Conservation (phyloP, 2,329 filamentous ascomycete species). For the Ophiocordyceps unilateralis region DNA sequence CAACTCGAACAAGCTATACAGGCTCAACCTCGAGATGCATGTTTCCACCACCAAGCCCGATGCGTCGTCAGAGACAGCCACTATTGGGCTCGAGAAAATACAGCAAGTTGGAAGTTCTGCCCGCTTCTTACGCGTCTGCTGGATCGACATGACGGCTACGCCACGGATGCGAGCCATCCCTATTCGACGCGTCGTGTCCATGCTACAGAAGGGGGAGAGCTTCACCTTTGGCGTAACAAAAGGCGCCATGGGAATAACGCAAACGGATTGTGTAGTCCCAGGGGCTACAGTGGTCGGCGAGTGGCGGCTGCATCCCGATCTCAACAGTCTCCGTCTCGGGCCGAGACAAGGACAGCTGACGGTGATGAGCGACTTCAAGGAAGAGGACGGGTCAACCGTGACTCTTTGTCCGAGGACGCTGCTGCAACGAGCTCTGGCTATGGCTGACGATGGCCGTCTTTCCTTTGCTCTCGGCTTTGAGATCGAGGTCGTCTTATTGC, state of each 20-base stretch:
- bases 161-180: slow-evolving; percentile 52
- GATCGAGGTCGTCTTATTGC: slow-evolving; percentile 60
- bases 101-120: not conserved
- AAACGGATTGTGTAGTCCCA: slow-evolving; percentile 42
- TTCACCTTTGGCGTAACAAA: slow-evolving; percentile 42
- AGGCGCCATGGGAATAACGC: slow-evolving; percentile 47
- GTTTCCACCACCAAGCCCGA: not conserved
- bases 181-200: slow-evolving; percentile 32
- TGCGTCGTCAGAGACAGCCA: not conserved
- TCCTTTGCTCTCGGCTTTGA: slow-evolving; percentile 60
- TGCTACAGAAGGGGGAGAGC: slow-evolving; percentile 25
- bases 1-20: slow-evolving; percentile 62
- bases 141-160: slow-evolving; percentile 61
- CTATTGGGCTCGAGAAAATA: not conserved
- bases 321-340: slow-evolving; percentile 41
- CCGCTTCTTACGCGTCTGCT: slow-evolving; percentile 53
- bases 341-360: slow-evolving; percentile 44
- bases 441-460: slow-evolving; percentile 33
- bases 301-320: slow-evolving; percentile 49
- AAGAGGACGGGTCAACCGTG: slow-evolving; percentile 32
- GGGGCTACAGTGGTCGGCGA: slow-evolving; percentile 42
- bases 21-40: slow-evolving; percentile 21
- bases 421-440: slow-evolving; percentile 35
- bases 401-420: slow-evolving; percentile 47
- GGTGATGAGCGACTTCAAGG: slow-evolving; percentile 48